Conservation (phyloP, 345 rosid species). For the Eucalyptus melliodora region DNA sequence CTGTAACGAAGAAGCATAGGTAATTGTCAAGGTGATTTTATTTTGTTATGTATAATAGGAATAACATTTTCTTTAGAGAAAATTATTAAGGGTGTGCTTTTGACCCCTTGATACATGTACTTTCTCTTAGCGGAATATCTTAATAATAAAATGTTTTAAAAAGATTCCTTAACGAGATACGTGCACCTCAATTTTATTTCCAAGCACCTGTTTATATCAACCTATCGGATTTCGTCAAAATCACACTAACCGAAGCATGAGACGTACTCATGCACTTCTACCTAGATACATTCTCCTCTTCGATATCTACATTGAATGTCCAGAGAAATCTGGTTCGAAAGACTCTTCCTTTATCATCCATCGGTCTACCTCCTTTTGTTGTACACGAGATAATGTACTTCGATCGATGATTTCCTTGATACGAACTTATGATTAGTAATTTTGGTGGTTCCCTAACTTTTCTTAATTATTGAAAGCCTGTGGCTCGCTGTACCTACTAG, state of each 20-base stretch:
- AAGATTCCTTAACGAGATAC: background rate
- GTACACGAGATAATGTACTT: background rate
- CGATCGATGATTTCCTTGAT: background rate
- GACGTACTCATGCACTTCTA: background rate
- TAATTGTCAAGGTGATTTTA: background rate
- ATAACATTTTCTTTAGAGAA: background rate
- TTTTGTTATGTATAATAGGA: background rate
- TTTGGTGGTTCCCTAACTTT: background rate
- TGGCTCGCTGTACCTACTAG: background rate
- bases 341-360: background rate
- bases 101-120: background rate
- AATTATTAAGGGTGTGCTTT: background rate
- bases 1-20: background rate
- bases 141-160: background rate
- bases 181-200: background rate
- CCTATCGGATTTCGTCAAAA: background rate
- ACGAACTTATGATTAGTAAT: background rate
- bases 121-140: background rate
- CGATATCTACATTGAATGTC: background rate
- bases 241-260: background rate
- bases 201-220: background rate
- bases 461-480: background rate
- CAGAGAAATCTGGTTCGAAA: background rate
- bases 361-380: background rate
- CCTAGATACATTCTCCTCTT: background rate